These are phyloP conservation scores for Ocimum tenuiflorum DNA, from an alignment of 257 asterid genomes.

Conservation along the genomic window DNA sequence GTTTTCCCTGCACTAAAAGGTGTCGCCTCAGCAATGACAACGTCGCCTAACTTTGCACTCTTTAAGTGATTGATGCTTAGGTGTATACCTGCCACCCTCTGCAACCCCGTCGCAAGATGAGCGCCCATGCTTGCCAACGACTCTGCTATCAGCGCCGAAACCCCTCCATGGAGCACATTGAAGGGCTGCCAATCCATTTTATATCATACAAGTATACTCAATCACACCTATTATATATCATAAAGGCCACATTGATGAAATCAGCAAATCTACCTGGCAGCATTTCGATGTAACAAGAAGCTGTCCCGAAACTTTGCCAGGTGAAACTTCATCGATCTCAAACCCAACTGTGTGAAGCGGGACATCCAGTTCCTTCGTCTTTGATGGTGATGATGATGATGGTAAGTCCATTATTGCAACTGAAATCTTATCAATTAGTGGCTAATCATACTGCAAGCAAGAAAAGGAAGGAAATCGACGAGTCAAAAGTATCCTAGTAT, in stretches of 20 bases:
- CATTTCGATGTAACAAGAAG: slow-evolving; percentile 50
- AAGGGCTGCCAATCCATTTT: slow-evolving; percentile 33
- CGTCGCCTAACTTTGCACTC: slow-evolving; percentile 67
- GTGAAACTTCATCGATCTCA: slow-evolving; percentile 50
- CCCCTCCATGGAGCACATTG: slow-evolving; percentile 49
- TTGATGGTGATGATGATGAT: slow-evolving; percentile 20
- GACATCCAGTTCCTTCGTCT: slow-evolving; percentile 41
- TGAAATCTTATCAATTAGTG: background rate
- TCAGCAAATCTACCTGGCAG: slow-evolving; percentile 42
- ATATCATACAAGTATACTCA: background rate
- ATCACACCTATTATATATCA: no score
- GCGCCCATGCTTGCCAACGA: slow-evolving; percentile 54
- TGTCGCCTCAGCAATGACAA: slow-evolving; percentile 61
- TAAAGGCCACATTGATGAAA: background rate
- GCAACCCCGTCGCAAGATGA: slow-evolving; percentile 42
- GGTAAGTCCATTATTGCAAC: slow-evolving; percentile 16
- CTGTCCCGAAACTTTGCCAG: slow-evolving; percentile 55
- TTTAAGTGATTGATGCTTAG: slow-evolving; percentile 52
- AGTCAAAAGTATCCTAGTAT: background rate
- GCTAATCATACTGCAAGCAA: slow-evolving; percentile 1
- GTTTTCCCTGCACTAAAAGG: slow-evolving; percentile 61
- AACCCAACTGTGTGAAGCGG: slow-evolving; percentile 58
- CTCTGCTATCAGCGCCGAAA: slow-evolving; percentile 48
- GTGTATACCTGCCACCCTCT: slow-evolving; percentile 46
- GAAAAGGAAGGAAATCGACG: background rate